Percentiles rank a stretch among this genome's conserved stretches.
These are phyloP conservation scores for Platanus orientalis DNA, from an alignment of 164 flowering plant species.

Conservation along the genomic window DNA sequence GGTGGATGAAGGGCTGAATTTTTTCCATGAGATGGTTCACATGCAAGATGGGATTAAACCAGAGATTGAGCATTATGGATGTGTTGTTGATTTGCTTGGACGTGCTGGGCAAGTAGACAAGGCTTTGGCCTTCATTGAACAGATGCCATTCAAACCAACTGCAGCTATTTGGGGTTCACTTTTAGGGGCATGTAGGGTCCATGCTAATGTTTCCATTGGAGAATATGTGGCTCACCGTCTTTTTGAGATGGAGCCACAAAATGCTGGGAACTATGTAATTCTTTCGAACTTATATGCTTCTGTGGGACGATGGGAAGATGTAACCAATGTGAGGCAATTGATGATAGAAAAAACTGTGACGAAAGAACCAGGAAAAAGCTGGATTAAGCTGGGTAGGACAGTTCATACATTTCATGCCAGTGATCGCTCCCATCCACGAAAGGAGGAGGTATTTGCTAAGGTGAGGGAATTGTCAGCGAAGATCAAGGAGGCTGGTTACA, in stretches of 20 bases:
- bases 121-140: slow-evolving; percentile 43
- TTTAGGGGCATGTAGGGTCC: slow-evolving; percentile 64
- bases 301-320: slow-evolving; percentile 69
- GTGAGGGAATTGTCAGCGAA: slow-evolving; percentile 40
- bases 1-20: slow-evolving; percentile 49
- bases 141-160: slow-evolving; percentile 64
- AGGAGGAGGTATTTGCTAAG: slow-evolving; percentile 40
- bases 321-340: slow-evolving; percentile 38
- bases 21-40: slow-evolving; percentile 45
- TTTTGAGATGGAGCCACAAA: slow-evolving; percentile 62
- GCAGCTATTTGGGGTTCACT: slow-evolving; percentile 66
- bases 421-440: slow-evolving; percentile 55
- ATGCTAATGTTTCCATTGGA: slow-evolving; percentile 46
- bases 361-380: slow-evolving; percentile 69
- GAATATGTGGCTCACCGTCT: slow-evolving; percentile 44
- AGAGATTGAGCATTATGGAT: slow-evolving; percentile 62
- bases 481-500: slow-evolving; percentile 53
- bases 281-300: slow-evolving; percentile 64
- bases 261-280: slow-evolving; percentile 62
- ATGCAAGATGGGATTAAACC: slow-evolving; percentile 34
- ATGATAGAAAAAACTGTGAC: slow-evolving; percentile 47
- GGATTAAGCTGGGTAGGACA: slow-evolving; percentile 51
- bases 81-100: slow-evolving; percentile 68
- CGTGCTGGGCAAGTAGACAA: slow-evolving; percentile 55
- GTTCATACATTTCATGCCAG: slow-evolving; percentile 59